Conservation (phyloP, 148 eudicot species). For the Nyssa sinensis region DNA sequence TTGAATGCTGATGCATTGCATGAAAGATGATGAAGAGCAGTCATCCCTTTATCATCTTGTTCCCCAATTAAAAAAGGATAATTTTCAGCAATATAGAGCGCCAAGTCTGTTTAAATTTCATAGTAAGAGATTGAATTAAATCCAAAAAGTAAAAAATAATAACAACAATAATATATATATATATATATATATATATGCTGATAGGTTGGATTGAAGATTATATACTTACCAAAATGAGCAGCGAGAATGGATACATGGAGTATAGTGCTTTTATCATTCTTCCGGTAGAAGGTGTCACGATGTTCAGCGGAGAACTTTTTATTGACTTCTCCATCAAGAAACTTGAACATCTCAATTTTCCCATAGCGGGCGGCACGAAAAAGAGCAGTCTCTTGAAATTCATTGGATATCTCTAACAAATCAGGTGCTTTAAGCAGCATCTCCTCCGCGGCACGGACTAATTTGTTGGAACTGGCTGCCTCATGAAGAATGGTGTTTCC, state of each 20-base stretch:
- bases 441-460: background rate
- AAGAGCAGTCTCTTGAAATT: constrained; percentile 6
- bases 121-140: background rate
- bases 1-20: background rate
- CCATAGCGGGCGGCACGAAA: constrained; percentile 8
- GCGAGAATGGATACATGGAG: constrained; percentile 3
- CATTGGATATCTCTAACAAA: constrained; percentile 2
- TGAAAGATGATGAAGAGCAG: constrained; percentile 13
- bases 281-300: background rate
- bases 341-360: background rate
- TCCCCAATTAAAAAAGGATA: background rate
- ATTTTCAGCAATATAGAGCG: background rate
- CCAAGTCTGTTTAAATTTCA: constrained; percentile 5
- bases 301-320: background rate
- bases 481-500: constrained; percentile 18
- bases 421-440: background rate
- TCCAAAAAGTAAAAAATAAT: too few species aligned
- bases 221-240: constrained; percentile 3
- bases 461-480: background rate
- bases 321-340: constrained; percentile 1
- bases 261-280: background rate
- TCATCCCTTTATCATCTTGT: constrained; percentile 3
- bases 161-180: background rate
- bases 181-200: background rate
- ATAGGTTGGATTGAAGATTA: background rate